Evolutionary conservation across 352 stramenopile genomes (phyloP).

Genomic region (Phytopythium montanum): DNA sequence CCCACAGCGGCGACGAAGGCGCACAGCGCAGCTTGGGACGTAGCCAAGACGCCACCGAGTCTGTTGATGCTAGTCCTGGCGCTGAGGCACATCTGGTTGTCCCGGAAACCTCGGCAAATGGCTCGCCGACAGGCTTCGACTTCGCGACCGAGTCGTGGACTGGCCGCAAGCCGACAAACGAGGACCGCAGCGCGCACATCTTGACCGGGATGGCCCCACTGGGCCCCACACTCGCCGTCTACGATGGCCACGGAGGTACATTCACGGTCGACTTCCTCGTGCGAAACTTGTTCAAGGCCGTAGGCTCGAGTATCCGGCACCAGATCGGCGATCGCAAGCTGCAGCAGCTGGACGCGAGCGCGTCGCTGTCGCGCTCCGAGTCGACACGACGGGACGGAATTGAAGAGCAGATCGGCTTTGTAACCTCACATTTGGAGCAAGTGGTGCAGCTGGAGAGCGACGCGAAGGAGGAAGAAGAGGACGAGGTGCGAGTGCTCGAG

Average conservation of each 20-base stretch:
- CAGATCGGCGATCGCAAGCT: constrained; percentile 20
- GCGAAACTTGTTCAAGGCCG: constrained; percentile 36
- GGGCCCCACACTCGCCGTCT: constrained; percentile 51
- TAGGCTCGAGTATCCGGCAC: constrained; percentile 23
- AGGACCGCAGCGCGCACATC: constrained; percentile 42
- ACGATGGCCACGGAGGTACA: constrained; percentile 55
- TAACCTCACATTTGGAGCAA: constrained; percentile 29
- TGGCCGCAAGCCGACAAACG: constrained; percentile 50
- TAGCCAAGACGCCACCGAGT: not conserved
- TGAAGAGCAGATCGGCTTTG: constrained; percentile 18
- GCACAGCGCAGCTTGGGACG: not conserved
- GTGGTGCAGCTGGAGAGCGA: constrained; percentile 11
- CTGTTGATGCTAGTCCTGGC: no score
- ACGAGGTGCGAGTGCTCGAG: constrained; percentile 15
- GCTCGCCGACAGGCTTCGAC: constrained; percentile 9
- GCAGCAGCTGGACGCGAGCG: constrained; percentile 14
- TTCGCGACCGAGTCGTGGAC: constrained; percentile 55
- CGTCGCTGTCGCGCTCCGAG: constrained; percentile 17
- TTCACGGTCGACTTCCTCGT: constrained; percentile 47
- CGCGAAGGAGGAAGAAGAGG: not conserved
- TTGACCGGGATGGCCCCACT: constrained; percentile 24
- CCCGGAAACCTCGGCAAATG: not conserved
- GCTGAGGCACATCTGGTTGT: not conserved
- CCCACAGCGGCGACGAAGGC: not conserved
- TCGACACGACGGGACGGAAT: constrained; percentile 24